Evolutionary conservation across 176 grass and related monocot species (phyloP), one percentile per base, ranked within the genome.

Genomic region (Ensete ventricosum): DNA sequence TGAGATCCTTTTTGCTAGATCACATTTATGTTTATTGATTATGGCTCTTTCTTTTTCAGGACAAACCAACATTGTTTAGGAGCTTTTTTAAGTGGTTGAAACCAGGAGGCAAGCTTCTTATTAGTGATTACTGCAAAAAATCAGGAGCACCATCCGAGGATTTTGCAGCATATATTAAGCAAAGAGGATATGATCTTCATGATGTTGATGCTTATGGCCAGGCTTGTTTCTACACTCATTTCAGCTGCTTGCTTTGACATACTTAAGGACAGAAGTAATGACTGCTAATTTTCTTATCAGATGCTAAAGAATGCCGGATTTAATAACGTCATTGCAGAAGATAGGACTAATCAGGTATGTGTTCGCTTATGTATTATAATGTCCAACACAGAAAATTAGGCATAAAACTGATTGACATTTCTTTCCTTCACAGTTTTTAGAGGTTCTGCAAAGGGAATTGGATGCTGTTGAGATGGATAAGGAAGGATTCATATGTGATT

Each of bases 11-110:
- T 34, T 34, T 34, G 3, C 29, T 34, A 34, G 29, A 5, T 34
- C 29, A 5, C 29, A 16, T 14, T 73, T 73, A 2, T 19, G 5
- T 13, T 19, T 22, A 29, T 50, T 14, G n/a, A 52, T 21, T 24
- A 22, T 29, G 34, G 34, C 34, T 52, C 1, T 21, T 73, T 13
- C 9, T 62, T 72, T 82, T 89, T 26, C 72, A 99, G 95, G 88
- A 99, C 82, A 99, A 99, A 73, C 84, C 86, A 29, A 57, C 82
- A 66, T 62, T 99, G 74, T 99, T 99, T 82, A 89, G 71, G 80
- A 89, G 51, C 76, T 99, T 99, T 86, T 99, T 85, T 80, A 89
- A 86, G 75, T 99, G 95, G 95, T 81, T 99, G 20, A 99, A 91
- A 83, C 88, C 95, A 14, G 95, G 88, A 2, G 95, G 88, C 66